Base-by-base conservation (phyloP, 192 early-diverging fungal species). In the Martensiomyces pterosporus region DNA sequence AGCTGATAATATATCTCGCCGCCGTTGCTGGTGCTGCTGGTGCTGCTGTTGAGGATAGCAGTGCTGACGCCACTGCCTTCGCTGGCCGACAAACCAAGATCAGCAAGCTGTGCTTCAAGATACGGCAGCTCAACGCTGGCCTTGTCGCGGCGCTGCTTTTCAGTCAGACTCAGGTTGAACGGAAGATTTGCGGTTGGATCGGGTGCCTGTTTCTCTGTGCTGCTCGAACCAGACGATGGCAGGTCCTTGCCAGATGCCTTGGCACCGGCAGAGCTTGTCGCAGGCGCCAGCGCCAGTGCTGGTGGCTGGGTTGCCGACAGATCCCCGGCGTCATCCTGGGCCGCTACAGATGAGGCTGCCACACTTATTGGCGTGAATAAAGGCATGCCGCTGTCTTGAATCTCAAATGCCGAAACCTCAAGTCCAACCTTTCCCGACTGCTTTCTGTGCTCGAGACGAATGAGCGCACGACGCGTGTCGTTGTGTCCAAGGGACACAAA, bases 151-250 rank as follows among this genome's bases (percentile, higher is more conserved):
- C 85, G 74, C 52, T 96, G 91, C 53, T 86, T 80, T 14, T 93
- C 90, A 2, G 90, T 96, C 24, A 93, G 74, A 0, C 59, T 67
- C 37, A 96, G 56, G 43, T 91, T 93, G 67, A 96, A 96, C 17
- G 87, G 85, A 24, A 94, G 67, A 37, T 88, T 85, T 23, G 82
- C 82, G n/a, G 84, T 70, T 6, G 86, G 88, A 54, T 91, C 87
- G 9, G 67, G 25, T 23, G 27, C 22, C 25, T 13, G 27, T 17
- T 27, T 19, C 29, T 32, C 29, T 12, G 5, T 46, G 42, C 34
- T 24, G n/a, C 9, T 32, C 25, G 22, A 8, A 24, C 3, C 22
- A 32, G 15, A 35, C 43, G 10, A 12, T 6, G 17, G 16, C 24
- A 24, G 5, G 19, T 9, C 9, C 36, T 37, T 3, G 29, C 6